A percentile compares a stretch with the other conserved stretches of the same genome.
Evolutionary conservation across 1,284 basidiomycete species (phyloP).

Genomic region (Cutaneotrichosporon arboriforme): DNA sequence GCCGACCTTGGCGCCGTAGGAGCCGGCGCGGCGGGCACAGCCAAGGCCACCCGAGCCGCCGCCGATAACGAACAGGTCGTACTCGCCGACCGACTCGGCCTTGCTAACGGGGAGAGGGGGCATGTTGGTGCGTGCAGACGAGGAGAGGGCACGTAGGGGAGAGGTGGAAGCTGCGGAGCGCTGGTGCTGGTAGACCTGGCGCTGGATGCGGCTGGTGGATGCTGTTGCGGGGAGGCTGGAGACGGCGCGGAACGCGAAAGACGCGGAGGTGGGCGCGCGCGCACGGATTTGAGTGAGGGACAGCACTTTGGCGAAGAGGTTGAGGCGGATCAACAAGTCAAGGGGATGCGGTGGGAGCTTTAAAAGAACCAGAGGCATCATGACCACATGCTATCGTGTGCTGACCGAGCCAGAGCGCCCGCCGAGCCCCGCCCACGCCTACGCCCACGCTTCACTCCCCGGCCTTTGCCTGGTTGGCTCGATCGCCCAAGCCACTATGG

Average conservation of each 20-base stretch:
- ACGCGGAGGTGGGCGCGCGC: not conserved
- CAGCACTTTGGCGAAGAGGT: not conserved
- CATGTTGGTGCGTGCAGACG: conserved; percentile 31
- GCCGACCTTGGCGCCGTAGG: conserved; percentile 93
- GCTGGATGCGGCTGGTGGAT: not conserved
- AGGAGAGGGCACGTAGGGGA: conserved; percentile 20
- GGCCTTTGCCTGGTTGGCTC: too few species aligned
- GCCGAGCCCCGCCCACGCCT: too few species aligned
- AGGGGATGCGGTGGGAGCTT: too few species aligned
- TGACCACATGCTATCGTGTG: too few species aligned
- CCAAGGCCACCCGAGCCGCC: conserved; percentile 49
- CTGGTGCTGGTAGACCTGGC: too few species aligned
- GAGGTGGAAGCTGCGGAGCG: not conserved
- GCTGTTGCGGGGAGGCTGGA: not conserved
- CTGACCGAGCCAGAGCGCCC: too few species aligned
- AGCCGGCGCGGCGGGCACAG: conserved; percentile 62
- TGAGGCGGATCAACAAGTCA: too few species aligned
- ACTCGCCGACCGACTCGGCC: conserved; percentile 38
- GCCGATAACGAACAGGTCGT: conserved; percentile 47
- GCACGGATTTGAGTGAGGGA: not conserved
- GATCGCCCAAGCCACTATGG: too few species aligned
- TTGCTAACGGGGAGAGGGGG: conserved; percentile 41
- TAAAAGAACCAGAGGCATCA: too few species aligned
- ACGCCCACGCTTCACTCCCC: too few species aligned
- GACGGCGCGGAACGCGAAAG: not conserved